Evolutionary conservation across 2,329 filamentous ascomycete species (phyloP).

Genomic region (Tothia fuscella): DNA sequence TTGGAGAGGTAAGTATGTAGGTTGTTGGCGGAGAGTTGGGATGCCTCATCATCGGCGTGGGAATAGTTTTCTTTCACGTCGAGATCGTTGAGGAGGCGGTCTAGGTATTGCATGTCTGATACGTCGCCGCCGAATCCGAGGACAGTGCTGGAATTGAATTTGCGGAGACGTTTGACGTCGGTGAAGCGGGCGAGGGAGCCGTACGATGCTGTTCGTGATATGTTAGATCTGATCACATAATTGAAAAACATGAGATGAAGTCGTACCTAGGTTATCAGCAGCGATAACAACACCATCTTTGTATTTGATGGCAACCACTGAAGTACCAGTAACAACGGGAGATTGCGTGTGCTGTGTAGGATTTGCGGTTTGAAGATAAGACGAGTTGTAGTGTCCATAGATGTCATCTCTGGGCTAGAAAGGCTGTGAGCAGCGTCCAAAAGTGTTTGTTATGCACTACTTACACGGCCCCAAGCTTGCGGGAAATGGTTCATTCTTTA

Average conservation of each 20-base stretch:
- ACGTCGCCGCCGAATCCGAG: conserved; percentile 95
- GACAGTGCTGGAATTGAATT: conserved; percentile 72
- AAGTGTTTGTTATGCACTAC: conserved; percentile 19
- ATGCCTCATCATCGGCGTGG: conserved; percentile 25
- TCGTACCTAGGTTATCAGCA: conserved; percentile 81
- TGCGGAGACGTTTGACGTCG: conserved; percentile 86
- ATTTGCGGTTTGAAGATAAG: conserved; percentile 61
- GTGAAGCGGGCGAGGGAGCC: conserved; percentile 91
- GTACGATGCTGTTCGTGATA: conserved; percentile 64
- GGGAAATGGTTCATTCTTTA: conserved; percentile 56
- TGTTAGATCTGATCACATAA: conserved; percentile 3
- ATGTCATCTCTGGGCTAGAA: conserved; percentile 86
- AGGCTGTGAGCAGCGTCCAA: conserved; percentile 18
- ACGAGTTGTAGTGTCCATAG: conserved; percentile 84
- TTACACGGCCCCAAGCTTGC: conserved; percentile 54
- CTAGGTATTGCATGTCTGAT: conserved; percentile 97
- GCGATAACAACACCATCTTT: conserved; percentile 93
- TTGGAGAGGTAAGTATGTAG: conserved; percentile 94
- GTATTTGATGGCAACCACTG: conserved; percentile 90
- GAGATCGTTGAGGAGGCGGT: conserved; percentile 78
- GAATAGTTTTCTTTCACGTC: conserved; percentile 80
- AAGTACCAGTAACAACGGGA: conserved; percentile 92
- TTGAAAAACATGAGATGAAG: conserved; percentile 5
- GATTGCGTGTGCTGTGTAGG: conserved; percentile 82
- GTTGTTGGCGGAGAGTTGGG: conserved; percentile 70